A percentile compares a stretch with the other conserved stretches of the same genome.
These are phyloP conservation scores for Chlamydomonas reinhardtii DNA, from an alignment of 163 green algal genomes.

Conservation along the genomic window DNA sequence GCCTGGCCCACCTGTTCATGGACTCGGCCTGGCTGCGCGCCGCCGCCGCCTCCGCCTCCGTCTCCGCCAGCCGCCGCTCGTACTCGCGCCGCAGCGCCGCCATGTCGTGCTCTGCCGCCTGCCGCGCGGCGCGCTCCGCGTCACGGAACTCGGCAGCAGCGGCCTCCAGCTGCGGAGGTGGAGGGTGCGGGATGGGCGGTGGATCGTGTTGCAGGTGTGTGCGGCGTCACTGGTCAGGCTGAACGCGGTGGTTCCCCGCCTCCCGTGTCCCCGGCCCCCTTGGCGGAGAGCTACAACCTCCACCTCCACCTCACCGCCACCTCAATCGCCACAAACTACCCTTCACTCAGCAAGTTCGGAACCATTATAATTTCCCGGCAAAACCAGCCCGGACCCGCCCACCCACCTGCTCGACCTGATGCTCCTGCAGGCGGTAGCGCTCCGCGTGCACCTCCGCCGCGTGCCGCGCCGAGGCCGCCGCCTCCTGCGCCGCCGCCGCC, in stretches of 20 bases:
- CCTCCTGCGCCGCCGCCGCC: conserved; percentile 52
- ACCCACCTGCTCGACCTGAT: conserved; percentile 69
- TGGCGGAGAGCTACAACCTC: too few relatives aligned
- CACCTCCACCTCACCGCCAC: too few relatives aligned
- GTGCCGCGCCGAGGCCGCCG: conserved; percentile 30
- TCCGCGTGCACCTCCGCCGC: conserved; percentile 46
- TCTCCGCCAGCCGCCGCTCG: conserved; percentile 53
- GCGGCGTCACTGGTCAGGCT: too few relatives aligned
- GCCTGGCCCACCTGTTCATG: conserved; percentile 39
- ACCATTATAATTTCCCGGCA: too few relatives aligned
- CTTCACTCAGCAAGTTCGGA: too few relatives aligned
- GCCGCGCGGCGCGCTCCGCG: conserved; percentile 20
- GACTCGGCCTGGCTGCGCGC: neutral
- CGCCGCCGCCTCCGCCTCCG: conserved; percentile 42
- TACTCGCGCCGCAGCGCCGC: conserved; percentile 37
- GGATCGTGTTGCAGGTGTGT: too few relatives aligned
- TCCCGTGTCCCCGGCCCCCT: too few relatives aligned
- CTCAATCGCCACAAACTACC: too few relatives aligned
- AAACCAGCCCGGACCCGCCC: too few relatives aligned
- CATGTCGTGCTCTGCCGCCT: conserved; percentile 50
- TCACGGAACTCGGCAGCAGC: neutral
- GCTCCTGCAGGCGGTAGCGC: conserved; percentile 61
- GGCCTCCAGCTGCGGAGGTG: neutral
- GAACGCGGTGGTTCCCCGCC: too few relatives aligned
- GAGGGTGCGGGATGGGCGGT: neutral